Base-by-base conservation (phyloP, 2,329 filamentous ascomycete species). In the Pestalotiopsis sp. region DNA sequence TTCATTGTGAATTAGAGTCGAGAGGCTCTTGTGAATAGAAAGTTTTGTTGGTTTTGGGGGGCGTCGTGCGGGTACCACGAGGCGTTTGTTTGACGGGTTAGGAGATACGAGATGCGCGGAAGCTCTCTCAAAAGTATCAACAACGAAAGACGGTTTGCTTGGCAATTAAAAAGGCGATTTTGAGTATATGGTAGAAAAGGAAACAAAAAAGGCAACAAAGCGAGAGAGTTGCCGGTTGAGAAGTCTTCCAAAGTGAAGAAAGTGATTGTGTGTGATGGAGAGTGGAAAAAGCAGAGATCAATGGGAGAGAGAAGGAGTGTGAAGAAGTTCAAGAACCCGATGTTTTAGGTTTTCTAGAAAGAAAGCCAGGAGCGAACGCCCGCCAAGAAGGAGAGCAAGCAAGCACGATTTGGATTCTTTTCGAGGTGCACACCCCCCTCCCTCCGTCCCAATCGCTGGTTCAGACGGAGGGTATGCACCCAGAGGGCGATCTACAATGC, bases 1-100 rank as follows among this genome's bases (percentile, higher is more conserved):
- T 84, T 86, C 87, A 89, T 88, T 69, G 66, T 84, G 76, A 74
- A 70, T 73, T 68, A 72, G 63, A 56, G 66, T 71, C 60, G 68
- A 70, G 64, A 61, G 39, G 57, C 63, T 31, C 60, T 68, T 69
- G 68, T 64, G 27, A 68, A 58, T 66, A 36, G 64, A 68, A 61
- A 4, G 59, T 38, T 36, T 52, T 13, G 39, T n/a, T 61, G 62
- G 63, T 27, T 66, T 59, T 7, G 27, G 6, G 27, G 68, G 31
- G 68, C 62, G 41, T 66, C 68, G 57, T 70, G 25, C 63, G 64
- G 61, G 58, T 68, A 49, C 58, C 66, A 60, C 66, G 57, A 57
- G 66, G 61, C 49, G 62, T 64, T 31, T 31, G 27, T 31, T 31
- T 7, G 27, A 31, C 27, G 27, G 27, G 27, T 31, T 7, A 67